These are phyloP conservation scores for Rhodomyrtus psidioides DNA, from an alignment of 441 rosid species.

Conservation along the genomic window DNA sequence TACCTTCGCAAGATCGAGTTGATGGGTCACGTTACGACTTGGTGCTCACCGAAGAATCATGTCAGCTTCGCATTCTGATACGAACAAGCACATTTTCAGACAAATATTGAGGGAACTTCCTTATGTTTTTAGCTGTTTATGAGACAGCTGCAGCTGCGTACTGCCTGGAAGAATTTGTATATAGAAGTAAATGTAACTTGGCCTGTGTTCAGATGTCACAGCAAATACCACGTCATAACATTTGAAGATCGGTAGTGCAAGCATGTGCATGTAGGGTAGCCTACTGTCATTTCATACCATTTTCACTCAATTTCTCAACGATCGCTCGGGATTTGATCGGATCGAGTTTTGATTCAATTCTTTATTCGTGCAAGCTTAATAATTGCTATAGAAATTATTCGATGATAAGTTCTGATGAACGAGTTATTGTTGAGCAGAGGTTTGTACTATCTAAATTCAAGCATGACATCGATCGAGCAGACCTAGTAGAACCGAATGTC, in stretches of 20 bases:
- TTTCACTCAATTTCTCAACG: too few species aligned
- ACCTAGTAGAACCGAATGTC: too few species aligned
- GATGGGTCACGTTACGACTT: background rate
- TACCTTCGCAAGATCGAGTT: conserved; percentile 10
- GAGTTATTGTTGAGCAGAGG: too few species aligned
- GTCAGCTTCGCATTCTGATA: background rate
- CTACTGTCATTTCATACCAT: too few species aligned
- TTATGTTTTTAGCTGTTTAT: background rate
- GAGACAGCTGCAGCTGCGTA: background rate
- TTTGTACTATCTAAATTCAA: too few species aligned
- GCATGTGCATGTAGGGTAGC: too few species aligned
- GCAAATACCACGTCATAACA: background rate
- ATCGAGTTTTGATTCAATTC: too few species aligned
- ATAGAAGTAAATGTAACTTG: background rate
- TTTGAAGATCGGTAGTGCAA: background rate
- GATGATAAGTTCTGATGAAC: too few species aligned
- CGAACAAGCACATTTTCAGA: background rate
- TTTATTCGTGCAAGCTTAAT: too few species aligned
- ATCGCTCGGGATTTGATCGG: too few species aligned
- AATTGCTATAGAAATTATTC: too few species aligned
- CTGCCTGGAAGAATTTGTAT: background rate
- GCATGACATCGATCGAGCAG: too few species aligned
- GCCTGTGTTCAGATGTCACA: background rate
- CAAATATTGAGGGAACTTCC: background rate
- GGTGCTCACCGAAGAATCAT: background rate